These are phyloP conservation scores for Globisporangium canariense DNA, from an alignment of 352 stramenopile species.

Conservation along the genomic window DNA sequence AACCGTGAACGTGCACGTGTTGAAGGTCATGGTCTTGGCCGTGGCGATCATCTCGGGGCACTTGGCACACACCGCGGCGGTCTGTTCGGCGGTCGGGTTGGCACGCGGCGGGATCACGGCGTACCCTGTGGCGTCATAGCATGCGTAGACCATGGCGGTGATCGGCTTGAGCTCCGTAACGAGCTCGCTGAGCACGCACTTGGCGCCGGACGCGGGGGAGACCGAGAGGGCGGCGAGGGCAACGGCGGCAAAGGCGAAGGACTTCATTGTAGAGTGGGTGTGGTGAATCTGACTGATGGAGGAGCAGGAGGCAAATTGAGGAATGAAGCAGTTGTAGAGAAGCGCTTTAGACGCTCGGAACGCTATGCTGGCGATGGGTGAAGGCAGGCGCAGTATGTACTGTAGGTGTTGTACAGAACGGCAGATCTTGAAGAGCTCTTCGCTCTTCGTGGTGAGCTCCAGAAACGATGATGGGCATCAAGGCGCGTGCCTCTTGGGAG, in stretches of 20 bases:
- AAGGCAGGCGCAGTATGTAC: neutral
- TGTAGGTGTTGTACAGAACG: neutral
- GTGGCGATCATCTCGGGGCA: slow-evolving; percentile 12
- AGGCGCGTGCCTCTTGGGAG: neutral
- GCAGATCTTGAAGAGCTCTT: slow-evolving; percentile 6
- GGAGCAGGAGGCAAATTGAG: slow-evolving; percentile 2
- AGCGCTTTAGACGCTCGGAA: neutral
- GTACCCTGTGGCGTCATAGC: slow-evolving; percentile 9
- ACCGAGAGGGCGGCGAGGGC: neutral
- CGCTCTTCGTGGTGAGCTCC: slow-evolving; percentile 6
- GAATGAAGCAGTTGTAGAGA: neutral
- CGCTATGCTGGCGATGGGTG: neutral
- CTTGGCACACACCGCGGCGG: slow-evolving; percentile 7
- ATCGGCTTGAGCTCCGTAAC: slow-evolving; percentile 4
- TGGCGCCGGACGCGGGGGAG: slow-evolving; percentile 3
- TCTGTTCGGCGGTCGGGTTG: slow-evolving; percentile 12
- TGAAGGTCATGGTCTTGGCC: slow-evolving; percentile 14
- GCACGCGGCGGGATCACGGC: slow-evolving; percentile 9
- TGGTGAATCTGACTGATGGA: neutral
- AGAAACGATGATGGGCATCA: neutral
- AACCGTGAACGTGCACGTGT: slow-evolving; percentile 11
- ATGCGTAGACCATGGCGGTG: slow-evolving; percentile 6
- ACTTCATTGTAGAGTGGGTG: slow-evolving; percentile 7
- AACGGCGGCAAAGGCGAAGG: slow-evolving; percentile 2
- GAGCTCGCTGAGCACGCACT: slow-evolving; percentile 1